Evolutionary conservation across 176 grass and related monocot species (phyloP).

Genomic region (Olyra latifolia): DNA sequence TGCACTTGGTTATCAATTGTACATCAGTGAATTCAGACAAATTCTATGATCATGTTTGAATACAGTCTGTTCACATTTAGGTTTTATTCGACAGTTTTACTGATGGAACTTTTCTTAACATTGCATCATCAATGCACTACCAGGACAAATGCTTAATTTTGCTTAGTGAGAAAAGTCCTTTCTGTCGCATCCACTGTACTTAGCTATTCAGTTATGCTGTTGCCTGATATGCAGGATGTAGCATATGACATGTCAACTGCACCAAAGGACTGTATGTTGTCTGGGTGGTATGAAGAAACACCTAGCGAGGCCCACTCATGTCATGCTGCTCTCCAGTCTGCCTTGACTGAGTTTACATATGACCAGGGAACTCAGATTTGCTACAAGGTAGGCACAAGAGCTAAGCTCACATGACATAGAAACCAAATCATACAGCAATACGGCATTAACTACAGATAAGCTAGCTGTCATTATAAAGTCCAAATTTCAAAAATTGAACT

Average conservation of each 20-base stretch:
- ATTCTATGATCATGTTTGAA: neutral
- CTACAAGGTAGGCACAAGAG: no score
- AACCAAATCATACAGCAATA: no score
- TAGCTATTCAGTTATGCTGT: neutral
- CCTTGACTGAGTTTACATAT: conserved; percentile 52
- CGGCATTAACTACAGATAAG: no score
- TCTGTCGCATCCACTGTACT: neutral
- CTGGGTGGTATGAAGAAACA: conserved; percentile 56
- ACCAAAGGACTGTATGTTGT: conserved; percentile 57
- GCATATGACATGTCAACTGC: conserved; percentile 77
- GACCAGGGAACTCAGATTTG: neutral
- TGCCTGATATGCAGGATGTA: conserved; percentile 48
- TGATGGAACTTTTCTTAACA: neutral
- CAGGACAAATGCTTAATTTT: conserved; percentile 11
- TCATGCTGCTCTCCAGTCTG: neutral
- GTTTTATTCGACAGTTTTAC: neutral
- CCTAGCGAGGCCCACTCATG: conserved; percentile 19
- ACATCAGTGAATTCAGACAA: neutral
- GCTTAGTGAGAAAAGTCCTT: neutral
- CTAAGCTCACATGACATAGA: no score
- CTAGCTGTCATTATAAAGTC: no score
- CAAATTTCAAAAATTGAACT: no score
- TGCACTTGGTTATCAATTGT: neutral
- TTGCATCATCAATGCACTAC: neutral
- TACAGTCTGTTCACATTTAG: neutral